phyloP scores from a whole-genome alignment of 2,329 filamentous ascomycete genomes.

The Ceratocystis colombiana region DNA sequence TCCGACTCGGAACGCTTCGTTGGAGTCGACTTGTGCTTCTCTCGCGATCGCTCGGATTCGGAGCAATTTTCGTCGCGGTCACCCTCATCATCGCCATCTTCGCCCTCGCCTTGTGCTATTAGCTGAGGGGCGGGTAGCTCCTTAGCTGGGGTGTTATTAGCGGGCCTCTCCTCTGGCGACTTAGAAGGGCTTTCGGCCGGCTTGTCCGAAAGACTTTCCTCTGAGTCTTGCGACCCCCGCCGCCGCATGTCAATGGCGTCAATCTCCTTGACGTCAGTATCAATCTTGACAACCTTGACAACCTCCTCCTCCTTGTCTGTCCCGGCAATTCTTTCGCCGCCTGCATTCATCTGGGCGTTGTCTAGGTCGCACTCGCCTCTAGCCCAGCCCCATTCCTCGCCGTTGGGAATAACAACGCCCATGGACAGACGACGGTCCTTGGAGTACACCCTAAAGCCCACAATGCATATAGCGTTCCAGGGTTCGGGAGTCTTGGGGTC shows the following conservation, averaged over 20 bases:
- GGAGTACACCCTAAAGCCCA: conserved; percentile 52
- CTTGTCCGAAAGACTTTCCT: conserved; percentile 31
- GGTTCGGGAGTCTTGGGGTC: conserved; percentile 47
- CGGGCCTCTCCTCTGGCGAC: neutral
- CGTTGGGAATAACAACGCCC: conserved; percentile 47
- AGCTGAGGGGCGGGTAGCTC: neutral
- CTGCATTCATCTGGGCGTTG: conserved; percentile 47
- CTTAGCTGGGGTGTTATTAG: neutral
- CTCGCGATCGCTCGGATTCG: neutral
- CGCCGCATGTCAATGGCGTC: conserved; percentile 35
- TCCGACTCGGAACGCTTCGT: neutral
- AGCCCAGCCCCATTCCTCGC: conserved; percentile 48
- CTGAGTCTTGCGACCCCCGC: neutral
- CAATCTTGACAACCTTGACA: conserved; percentile 16
- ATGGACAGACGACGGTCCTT: conserved; percentile 47
- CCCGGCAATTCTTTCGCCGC: conserved; percentile 31
- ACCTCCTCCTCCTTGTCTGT: conserved; percentile 18
- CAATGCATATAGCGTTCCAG: conserved; percentile 54
- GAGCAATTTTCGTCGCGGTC: neutral
- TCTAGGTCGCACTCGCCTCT: conserved; percentile 48
- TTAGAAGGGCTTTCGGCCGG: neutral
- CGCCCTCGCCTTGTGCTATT: neutral
- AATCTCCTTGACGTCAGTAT: conserved; percentile 13
- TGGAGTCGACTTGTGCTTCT: conserved; percentile 1
- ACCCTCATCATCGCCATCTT: conserved; percentile 19